These are phyloP conservation scores for Pleurozium schreberi DNA, from an alignment of 225 moss, liverwort and hornwort genomes.

Conservation along the genomic window DNA sequence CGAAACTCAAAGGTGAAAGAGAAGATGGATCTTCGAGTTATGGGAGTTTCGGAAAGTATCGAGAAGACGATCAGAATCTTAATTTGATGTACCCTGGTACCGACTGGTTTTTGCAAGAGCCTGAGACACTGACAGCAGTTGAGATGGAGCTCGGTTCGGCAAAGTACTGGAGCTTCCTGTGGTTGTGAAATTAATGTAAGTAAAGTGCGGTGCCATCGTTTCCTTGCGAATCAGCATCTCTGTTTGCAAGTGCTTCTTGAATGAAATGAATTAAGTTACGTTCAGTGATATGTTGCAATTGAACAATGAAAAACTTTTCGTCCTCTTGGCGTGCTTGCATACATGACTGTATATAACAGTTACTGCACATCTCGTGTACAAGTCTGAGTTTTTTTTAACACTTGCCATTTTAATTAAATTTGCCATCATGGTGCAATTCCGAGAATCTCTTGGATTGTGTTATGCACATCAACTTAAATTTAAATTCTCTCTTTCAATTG, in stretches of 20 bases:
- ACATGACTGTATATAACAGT: neutral
- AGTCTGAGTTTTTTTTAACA: neutral
- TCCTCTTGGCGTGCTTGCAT: neutral
- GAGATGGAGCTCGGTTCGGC: neutral
- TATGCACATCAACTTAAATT: too few species aligned
- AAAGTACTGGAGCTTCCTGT: neutral
- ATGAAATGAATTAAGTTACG: neutral
- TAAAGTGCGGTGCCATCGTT: neutral
- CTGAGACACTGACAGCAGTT: neutral
- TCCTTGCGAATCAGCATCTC: neutral
- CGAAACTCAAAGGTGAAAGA: neutral
- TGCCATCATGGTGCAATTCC: neutral
- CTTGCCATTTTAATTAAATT: neutral
- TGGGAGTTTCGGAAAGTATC: neutral
- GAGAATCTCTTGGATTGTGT: too few species aligned
- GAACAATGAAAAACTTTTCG: too few species aligned
- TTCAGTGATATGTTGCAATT: too few species aligned
- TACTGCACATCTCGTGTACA: neutral
- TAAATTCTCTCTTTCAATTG: too few species aligned
- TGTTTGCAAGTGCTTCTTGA: neutral
- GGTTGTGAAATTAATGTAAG: neutral
- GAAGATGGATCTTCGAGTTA: neutral
- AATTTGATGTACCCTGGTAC: too few species aligned
- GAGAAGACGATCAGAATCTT: neutral
- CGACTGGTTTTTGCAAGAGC: neutral